Base-by-base conservation (phyloP, 1,139 yeast species). In the Blastobotrys malaysiensis region DNA sequence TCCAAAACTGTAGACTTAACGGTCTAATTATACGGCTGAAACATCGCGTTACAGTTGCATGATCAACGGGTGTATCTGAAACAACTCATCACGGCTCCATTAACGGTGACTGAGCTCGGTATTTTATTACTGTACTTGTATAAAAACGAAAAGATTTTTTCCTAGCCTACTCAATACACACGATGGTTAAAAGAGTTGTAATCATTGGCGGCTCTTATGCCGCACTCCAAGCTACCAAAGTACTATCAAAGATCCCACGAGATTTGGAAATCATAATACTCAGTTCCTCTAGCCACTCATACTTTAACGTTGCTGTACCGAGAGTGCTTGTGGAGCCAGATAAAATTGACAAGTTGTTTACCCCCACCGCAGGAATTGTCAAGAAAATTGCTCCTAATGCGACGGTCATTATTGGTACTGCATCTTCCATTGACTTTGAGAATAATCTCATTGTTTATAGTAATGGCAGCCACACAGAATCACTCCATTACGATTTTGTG, bases 401-500 rank as follows among this genome's bases (percentile, higher is more conserved):
- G 55, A 45, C 44, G 16, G 59, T 62, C 46, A 55, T 63, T 22
- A 57, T 73, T 48, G 75, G 72, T 26, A 67, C 68, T 47, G 69
- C 72, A 26, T 66, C 70, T 14, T 55, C 58, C 13, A 59, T 62
- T 20, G 61, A 63, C 50, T 52, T 59, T 52, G 66, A 64, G 11
- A 65, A 60, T 39, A 60, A 66, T 51, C 63, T 59, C 24, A 57
- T 64, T 31, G 59, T 65, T 53, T 60, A 68, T 50, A 72, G 69
- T 13, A 61, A 70, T 43, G 62, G 68, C 54, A 19, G 18, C 6
- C 70, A 71, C 55, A 62, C 76, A 54, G 69, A 69, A 9, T 71
- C 73, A 54, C 62, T 76, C 54, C 69, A 69, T 60, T 88, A 88
- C 70, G 95, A 88, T 69, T 84, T 84, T 70, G 77, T 88, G 68